Evolutionary conservation across 768 basidiomycete genomes (phyloP).

Genomic region (Lactarius sanguifluus): DNA sequence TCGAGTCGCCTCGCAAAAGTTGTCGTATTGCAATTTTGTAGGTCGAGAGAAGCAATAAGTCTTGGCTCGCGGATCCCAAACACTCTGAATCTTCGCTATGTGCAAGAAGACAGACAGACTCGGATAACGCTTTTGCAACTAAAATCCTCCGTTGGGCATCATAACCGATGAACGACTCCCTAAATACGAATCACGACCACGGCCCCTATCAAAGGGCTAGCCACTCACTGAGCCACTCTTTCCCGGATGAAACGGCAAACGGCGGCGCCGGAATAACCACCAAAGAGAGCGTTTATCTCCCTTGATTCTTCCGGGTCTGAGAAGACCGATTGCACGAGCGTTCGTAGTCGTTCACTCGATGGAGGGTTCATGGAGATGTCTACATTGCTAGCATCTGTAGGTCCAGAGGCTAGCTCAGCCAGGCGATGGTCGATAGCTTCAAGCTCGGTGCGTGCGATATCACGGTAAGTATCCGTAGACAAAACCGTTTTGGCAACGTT

Average conservation of each 20-base stretch:
- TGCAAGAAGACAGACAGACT: slow-evolving; percentile 23
- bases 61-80: slow-evolving; percentile 14
- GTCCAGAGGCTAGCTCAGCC: slow-evolving; percentile 14
- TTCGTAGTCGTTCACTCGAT: not conserved
- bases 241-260: slow-evolving; percentile 19
- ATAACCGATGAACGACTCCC: slow-evolving; percentile 15
- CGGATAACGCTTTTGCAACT: slow-evolving; percentile 14
- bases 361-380: not conserved
- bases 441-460: slow-evolving; percentile 17
- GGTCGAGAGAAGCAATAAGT: slow-evolving; percentile 33
- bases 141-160: slow-evolving; percentile 15
- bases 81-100: slow-evolving; percentile 26
- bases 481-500: slow-evolving; percentile 29
- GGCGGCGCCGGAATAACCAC: not conserved
- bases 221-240: slow-evolving; percentile 15
- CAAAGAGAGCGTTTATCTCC: slow-evolving; percentile 3
- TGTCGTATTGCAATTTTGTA: slow-evolving; percentile 40
- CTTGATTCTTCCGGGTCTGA: slow-evolving; percentile 14
- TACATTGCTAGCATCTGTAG: not conserved
- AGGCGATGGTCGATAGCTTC: slow-evolving; percentile 19
- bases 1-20: slow-evolving; percentile 48
- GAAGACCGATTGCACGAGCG: slow-evolving; percentile 17
- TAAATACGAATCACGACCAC: slow-evolving; percentile 5
- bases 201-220: not conserved
- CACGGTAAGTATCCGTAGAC: slow-evolving; percentile 1